Conservation (phyloP, 2,329 filamentous ascomycete species). For the Ophiostoma australiae region DNA sequence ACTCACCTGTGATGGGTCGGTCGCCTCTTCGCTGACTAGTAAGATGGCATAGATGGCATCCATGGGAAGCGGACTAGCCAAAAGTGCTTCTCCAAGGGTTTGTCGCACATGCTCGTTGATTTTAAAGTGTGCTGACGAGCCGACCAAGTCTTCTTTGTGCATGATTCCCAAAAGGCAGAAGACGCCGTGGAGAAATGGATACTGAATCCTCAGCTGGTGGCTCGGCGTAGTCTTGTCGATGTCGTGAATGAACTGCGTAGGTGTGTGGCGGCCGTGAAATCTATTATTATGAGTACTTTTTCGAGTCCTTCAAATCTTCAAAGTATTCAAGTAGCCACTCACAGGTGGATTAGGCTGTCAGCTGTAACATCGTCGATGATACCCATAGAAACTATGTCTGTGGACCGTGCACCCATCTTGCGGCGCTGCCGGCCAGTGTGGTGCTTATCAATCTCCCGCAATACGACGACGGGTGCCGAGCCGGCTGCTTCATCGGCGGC, state of each 20-base stretch:
- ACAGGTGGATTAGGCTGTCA: constrained; percentile 9
- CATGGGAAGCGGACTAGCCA: constrained; percentile 7
- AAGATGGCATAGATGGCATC: constrained; percentile 13
- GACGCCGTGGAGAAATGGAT: constrained; percentile 11
- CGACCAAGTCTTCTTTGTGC: constrained; percentile 3
- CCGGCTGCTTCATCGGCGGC: constrained; percentile 13
- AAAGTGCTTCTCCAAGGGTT: constrained; percentile 5
- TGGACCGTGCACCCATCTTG: constrained; percentile 12
- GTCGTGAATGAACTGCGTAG: constrained; percentile 2
- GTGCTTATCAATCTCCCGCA: constrained; percentile 14
- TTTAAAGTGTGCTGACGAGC: constrained; percentile 9
- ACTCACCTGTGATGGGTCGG: constrained; percentile 10
- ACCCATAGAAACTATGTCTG: constrained; percentile 9
- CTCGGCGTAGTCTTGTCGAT: not conserved
- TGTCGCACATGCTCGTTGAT: constrained; percentile 14
- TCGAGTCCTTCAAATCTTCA: too few species aligned
- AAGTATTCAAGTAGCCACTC: not conserved
- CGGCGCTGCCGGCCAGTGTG: constrained; percentile 13
- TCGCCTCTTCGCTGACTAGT: constrained; percentile 11
- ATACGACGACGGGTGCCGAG: constrained; percentile 7
- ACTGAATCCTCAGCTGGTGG: constrained; percentile 6
- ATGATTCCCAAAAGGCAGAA: constrained; percentile 12
- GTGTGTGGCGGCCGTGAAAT: not conserved
- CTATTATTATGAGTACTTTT: not conserved
- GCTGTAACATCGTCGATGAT: constrained; percentile 6